Evolutionary conservation across 164 flowering plant genomes (phyloP), one percentile per base, ranked within the genome.

Genomic region (Nelumbo lutea): DNA sequence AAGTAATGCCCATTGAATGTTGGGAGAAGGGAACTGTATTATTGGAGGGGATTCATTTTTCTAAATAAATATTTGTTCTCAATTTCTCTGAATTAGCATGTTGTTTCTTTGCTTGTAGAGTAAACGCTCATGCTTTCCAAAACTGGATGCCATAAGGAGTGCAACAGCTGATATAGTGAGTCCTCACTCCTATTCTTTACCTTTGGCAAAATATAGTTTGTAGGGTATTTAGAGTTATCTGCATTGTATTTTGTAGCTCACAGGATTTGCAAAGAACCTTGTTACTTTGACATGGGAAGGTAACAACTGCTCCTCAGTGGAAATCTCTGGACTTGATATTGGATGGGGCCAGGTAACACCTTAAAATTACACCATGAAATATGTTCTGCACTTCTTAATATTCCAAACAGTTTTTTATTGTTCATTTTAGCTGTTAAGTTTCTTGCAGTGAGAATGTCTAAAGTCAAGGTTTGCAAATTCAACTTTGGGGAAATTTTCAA

Each of bases 161-260:
- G 99, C 99, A 59, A 95, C 98, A 44, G 97, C 91, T 67, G 99
- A 95, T 82, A 83, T 90, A 74, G 99, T 95, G 81, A 90, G 93
- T 80, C 59, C 7, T 27, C 40, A 38, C 9, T 1, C 52, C 27
- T 27, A 27, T 43, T 55, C 57, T 44, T 2, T 4, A 47, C 9
- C 27, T 27, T 27, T 27, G 27, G 27, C 27, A 27, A 27, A 27
- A 27, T 27, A 27, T 27, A 27, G 0, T 27, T 27, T 27, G 27
- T 27, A 27, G 27, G 27, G 27, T 27, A 27, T 27, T 27, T 27
- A 27, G 27, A 27, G 27, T 27, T 27, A 27, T 27, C 27, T 27
- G 27, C 27, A 27, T 27, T 27, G 15, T 72, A 10, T 64, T 75
- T 68, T 78, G 62, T 81, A 94, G 98, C 92, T 94, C 70, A 84